phyloP scores from a whole-genome alignment of 1,284 basidiomycete genomes.

The Wolfiporia cocos region DNA sequence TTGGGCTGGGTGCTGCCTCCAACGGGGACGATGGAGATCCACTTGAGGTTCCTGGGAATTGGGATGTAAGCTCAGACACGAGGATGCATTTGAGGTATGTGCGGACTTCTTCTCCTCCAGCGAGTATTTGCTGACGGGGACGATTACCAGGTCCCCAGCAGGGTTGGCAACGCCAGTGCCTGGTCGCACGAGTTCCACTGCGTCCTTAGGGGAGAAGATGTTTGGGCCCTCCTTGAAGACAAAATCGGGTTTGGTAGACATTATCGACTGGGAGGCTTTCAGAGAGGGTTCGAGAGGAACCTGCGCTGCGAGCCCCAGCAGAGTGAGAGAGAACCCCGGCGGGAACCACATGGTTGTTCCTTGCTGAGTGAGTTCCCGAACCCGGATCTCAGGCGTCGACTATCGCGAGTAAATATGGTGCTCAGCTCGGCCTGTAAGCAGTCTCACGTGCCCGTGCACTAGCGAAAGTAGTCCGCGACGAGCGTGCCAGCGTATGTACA shows the following conservation, averaged over 20 bases:
- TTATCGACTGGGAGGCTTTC: slow-evolving; percentile 12
- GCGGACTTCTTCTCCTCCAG: slow-evolving; percentile 68
- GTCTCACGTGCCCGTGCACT: too few relatives aligned
- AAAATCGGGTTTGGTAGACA: slow-evolving; percentile 32
- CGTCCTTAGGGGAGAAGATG: slow-evolving; percentile 66
- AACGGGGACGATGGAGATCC: slow-evolving; percentile 56
- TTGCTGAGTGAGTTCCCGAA: too few relatives aligned
- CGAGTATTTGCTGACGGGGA: slow-evolving; percentile 64
- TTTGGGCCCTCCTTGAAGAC: slow-evolving; percentile 48
- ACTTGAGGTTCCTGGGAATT: slow-evolving; percentile 55
- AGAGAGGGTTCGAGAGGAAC: slow-evolving; percentile 33
- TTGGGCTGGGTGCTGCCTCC: slow-evolving; percentile 41
- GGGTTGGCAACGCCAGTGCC: slow-evolving; percentile 59
- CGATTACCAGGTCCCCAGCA: slow-evolving; percentile 59
- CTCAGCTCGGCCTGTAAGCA: too few relatives aligned
- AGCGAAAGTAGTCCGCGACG: too few relatives aligned
- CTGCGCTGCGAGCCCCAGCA: slow-evolving; percentile 48
- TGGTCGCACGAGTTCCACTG: slow-evolving; percentile 70
- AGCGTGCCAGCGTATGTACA: too few relatives aligned
- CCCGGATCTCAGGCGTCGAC: too few relatives aligned
- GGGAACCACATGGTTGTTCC: slow-evolving; percentile 29
- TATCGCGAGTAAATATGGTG: too few relatives aligned
- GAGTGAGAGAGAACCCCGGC: slow-evolving; percentile 24
- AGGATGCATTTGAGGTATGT: neutral
- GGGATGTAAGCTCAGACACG: neutral